A percentile compares a stretch with the other conserved stretches of the same genome.
Conservation (phyloP, 169 alveolate species). For the Cryptosporidium xiaoi region DNA sequence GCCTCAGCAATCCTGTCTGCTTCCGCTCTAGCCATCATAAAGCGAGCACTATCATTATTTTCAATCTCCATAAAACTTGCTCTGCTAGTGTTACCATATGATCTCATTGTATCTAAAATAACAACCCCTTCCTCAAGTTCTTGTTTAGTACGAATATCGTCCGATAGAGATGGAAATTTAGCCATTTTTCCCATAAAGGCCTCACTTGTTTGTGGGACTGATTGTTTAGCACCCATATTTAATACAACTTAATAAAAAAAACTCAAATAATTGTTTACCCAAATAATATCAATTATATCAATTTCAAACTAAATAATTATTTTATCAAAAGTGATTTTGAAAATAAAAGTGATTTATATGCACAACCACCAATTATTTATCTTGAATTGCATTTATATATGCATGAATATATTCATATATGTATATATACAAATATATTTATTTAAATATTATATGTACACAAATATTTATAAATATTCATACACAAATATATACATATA, state of each 20-base stretch:
- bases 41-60: slow-evolving; percentile 39
- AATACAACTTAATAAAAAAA: too few species aligned
- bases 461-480: too few species aligned
- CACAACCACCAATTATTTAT: too few species aligned
- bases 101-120: slow-evolving; percentile 9
- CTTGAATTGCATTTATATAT: too few species aligned
- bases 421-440: too few species aligned
- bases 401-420: too few species aligned
- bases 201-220: slow-evolving; percentile 66
- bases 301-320: too few species aligned
- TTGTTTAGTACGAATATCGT: slow-evolving; percentile 38
- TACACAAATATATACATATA: too few species aligned
- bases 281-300: too few species aligned
- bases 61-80: slow-evolving; percentile 68
- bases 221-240: slow-evolving; percentile 69
- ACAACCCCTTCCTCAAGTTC: slow-evolving; percentile 69
- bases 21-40: slow-evolving; percentile 72
- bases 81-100: slow-evolving; percentile 41
- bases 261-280: too few species aligned
- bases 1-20: slow-evolving; percentile 74
- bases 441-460: too few species aligned
- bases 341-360: not conserved
- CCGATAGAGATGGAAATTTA: slow-evolving; percentile 53
- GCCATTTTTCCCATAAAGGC: slow-evolving; percentile 54
- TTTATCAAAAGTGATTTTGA: not conserved